These are phyloP conservation scores for Penicillium dipodomyicola DNA, from an alignment of 495 filamentous ascomycete species.

Conservation along the genomic window DNA sequence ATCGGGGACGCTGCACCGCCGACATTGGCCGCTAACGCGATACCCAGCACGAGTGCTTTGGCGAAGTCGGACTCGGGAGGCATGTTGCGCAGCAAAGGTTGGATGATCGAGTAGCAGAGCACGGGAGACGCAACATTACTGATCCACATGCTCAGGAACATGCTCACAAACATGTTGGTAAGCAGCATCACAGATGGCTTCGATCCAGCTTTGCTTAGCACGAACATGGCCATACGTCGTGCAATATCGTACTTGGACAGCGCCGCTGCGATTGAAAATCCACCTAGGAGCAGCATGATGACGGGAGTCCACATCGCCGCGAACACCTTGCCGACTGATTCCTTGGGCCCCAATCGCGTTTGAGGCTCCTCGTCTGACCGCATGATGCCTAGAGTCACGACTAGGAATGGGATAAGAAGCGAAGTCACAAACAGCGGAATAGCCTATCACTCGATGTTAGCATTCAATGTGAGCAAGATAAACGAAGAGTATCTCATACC, in stretches of 20 bases:
- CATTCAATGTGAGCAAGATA: slow-evolving; percentile 6
- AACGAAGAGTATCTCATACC: slow-evolving; percentile 48
- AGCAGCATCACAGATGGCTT: slow-evolving; percentile 82
- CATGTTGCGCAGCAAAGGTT: slow-evolving; percentile 92
- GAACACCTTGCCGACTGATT: slow-evolving; percentile 79
- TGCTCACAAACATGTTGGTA: slow-evolving; percentile 97
- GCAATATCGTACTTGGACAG: slow-evolving; percentile 97
- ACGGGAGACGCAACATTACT: slow-evolving; percentile 97
- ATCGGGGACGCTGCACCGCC: slow-evolving; percentile 96
- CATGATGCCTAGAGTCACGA: slow-evolving; percentile 81
- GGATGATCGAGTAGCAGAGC: slow-evolving; percentile 89
- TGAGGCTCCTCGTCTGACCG: slow-evolving; percentile 70
- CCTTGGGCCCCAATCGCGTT: slow-evolving; percentile 65
- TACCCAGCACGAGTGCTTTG: slow-evolving; percentile 93
- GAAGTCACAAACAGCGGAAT: slow-evolving; percentile 98
- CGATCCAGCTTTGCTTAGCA: slow-evolving; percentile 95
- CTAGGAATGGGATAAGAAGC: slow-evolving; percentile 88
- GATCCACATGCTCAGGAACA: slow-evolving; percentile 98
- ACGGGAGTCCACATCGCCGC: slow-evolving; percentile 98
- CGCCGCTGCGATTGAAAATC: slow-evolving; percentile 93
- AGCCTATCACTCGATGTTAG: slow-evolving; percentile 50
- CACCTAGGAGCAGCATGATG: slow-evolving; percentile 96
- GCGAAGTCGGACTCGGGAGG: slow-evolving; percentile 86
- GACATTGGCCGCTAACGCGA: slow-evolving; percentile 92
- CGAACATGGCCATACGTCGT: slow-evolving; percentile 92